Evolutionary conservation across 2,329 filamentous ascomycete species (phyloP).

Genomic region (Fusarium torulosum): DNA sequence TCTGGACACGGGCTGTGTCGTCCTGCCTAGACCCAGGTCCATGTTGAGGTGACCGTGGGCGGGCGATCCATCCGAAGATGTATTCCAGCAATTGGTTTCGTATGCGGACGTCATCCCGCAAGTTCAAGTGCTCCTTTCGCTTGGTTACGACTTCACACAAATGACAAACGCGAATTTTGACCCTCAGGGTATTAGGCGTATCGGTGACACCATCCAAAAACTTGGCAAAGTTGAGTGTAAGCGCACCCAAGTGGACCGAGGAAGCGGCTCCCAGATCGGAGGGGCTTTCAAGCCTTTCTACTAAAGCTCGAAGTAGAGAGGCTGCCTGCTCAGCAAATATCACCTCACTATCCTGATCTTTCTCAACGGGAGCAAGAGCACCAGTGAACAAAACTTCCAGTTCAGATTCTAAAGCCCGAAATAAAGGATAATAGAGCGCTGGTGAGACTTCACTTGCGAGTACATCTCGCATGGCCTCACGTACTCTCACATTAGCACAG

Average conservation of each 20-base stretch:
- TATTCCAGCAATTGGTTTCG: slow-evolving; percentile 76
- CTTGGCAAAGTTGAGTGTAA: slow-evolving; percentile 75
- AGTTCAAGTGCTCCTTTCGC: slow-evolving; percentile 75
- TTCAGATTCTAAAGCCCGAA: slow-evolving; percentile 74
- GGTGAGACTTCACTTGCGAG: slow-evolving; percentile 74
- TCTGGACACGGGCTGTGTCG: slow-evolving; percentile 69
- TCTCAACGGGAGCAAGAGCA: slow-evolving; percentile 63
- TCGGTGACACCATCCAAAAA: slow-evolving; percentile 72
- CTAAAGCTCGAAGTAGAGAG: slow-evolving; percentile 71
- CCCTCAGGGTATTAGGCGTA: slow-evolving; percentile 67
- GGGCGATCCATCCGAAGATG: slow-evolving; percentile 76
- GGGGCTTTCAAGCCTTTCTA: slow-evolving; percentile 73
- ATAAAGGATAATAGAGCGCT: slow-evolving; percentile 71
- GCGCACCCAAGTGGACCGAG: slow-evolving; percentile 72
- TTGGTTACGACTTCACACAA: slow-evolving; percentile 74
- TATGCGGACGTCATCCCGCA: slow-evolving; percentile 76
- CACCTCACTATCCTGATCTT: slow-evolving; percentile 70
- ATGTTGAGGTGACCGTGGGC: slow-evolving; percentile 66
- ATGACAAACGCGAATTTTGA: slow-evolving; percentile 78
- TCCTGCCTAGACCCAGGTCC: slow-evolving; percentile 63
- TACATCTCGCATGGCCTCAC: slow-evolving; percentile 75
- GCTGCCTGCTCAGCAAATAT: slow-evolving; percentile 77
- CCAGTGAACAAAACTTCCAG: slow-evolving; percentile 73
- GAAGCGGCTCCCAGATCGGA: slow-evolving; percentile 72
- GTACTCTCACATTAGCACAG: slow-evolving; percentile 72